Conservation (phyloP, 2,329 filamentous ascomycete species). For the Ascochyta viciae-villosae region DNA sequence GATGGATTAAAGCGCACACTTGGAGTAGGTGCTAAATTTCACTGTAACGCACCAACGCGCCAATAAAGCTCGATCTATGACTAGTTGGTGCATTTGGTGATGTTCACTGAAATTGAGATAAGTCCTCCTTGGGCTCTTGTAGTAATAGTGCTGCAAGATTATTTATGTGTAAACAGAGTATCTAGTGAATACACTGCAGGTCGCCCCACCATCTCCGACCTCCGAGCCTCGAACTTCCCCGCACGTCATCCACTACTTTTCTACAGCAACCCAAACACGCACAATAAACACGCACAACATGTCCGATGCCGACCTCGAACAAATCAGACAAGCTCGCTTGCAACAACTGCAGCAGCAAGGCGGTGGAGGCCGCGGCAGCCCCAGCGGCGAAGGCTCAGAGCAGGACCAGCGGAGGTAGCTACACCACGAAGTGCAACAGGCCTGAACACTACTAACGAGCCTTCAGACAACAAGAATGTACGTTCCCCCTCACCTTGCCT, state of each 20-base stretch:
- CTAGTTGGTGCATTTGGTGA: neutral
- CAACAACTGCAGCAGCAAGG: constrained; percentile 84
- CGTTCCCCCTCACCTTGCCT: neutral
- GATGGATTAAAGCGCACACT: neutral
- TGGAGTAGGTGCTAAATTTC: neutral
- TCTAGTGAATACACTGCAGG: neutral
- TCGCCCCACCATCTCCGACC: constrained; percentile 13
- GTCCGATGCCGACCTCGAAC: constrained; percentile 72
- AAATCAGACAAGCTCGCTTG: constrained; percentile 92
- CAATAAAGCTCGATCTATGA: too few species aligned
- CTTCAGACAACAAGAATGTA: constrained; percentile 33
- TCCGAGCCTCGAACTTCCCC: constrained; percentile 12
- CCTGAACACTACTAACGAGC: neutral
- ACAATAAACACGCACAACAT: constrained; percentile 48
- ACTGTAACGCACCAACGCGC: neutral
- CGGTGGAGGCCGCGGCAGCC: constrained; percentile 58
- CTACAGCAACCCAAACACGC: neutral
- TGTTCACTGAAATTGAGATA: neutral
- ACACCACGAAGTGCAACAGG: too few species aligned
- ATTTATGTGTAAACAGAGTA: neutral
- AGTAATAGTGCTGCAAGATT: neutral
- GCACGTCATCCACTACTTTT: constrained; percentile 12
- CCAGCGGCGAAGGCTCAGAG: constrained; percentile 56
- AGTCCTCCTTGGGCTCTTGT: neutral
- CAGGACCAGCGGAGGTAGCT: constrained; percentile 59